A percentile compares a stretch with the other conserved stretches of the same genome.
These are phyloP conservation scores for Prunus mongolica DNA, from an alignment of 306 rosid species.

Conservation along the genomic window DNA sequence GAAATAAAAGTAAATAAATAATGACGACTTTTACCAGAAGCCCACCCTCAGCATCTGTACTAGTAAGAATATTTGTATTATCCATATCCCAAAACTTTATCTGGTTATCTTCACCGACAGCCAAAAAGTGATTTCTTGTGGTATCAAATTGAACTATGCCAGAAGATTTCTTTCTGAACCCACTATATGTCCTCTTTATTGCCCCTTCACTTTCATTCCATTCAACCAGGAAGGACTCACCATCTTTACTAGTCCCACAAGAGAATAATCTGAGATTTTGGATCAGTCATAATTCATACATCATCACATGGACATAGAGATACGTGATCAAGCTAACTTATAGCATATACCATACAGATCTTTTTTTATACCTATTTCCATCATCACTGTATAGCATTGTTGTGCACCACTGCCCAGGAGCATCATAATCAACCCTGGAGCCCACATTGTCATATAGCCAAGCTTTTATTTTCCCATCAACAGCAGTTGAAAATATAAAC, in stretches of 20 bases:
- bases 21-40: slow-evolving; percentile 38
- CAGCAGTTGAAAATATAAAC: slow-evolving; percentile 75
- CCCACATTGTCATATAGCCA: slow-evolving; percentile 67
- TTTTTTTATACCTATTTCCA: slow-evolving; percentile 52
- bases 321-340: neutral
- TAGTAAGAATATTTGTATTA: slow-evolving; percentile 30
- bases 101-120: slow-evolving; percentile 65
- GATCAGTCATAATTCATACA: neutral
- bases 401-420: slow-evolving; percentile 69
- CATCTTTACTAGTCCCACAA: slow-evolving; percentile 75
- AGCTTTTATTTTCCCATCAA: slow-evolving; percentile 72
- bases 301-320: neutral
- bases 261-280: slow-evolving; percentile 50
- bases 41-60: slow-evolving; percentile 61
- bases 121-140: slow-evolving; percentile 65
- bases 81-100: slow-evolving; percentile 82
- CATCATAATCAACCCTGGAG: slow-evolving; percentile 72
- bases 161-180: slow-evolving; percentile 60
- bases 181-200: slow-evolving; percentile 57
- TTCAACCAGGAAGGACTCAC: slow-evolving; percentile 64
- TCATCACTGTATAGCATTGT: slow-evolving; percentile 74
- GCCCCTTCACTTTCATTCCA: slow-evolving; percentile 83
- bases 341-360: neutral
- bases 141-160: slow-evolving; percentile 69
- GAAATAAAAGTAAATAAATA: neutral